Conservation (phyloP, 2,329 filamentous ascomycete species). For the Colletotrichum siamense region DNA sequence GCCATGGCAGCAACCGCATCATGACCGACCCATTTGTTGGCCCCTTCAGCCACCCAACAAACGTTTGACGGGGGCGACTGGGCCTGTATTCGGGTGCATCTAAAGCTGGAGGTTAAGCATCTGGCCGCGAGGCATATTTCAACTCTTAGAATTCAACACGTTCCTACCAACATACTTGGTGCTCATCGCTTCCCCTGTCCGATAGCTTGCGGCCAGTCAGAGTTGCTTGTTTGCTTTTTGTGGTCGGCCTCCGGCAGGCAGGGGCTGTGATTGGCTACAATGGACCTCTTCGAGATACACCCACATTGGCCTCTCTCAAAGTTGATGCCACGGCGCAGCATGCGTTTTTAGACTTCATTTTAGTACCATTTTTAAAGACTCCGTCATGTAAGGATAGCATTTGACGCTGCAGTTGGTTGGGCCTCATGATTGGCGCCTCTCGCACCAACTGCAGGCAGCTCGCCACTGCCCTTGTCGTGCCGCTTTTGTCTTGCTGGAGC, state of each 20-base stretch:
- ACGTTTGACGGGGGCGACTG: background rate
- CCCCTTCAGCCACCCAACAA: background rate
- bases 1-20: background rate
- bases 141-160: background rate
- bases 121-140: background rate
- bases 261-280: no score
- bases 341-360: no score
- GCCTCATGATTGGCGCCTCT: no score
- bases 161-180: background rate
- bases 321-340: no score
- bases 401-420: no score
- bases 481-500: no score
- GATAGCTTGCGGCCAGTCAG: background rate
- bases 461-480: no score
- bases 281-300: no score
- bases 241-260: background rate
- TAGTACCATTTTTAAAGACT: no score
- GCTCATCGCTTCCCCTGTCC: background rate
- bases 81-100: background rate
- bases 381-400: no score
- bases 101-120: background rate
- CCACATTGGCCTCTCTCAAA: no score
- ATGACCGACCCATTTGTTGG: background rate
- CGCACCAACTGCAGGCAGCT: no score
- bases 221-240: background rate